These are phyloP conservation scores for Trapa incisa DNA, from an alignment of 345 rosid species.

Conservation along the genomic window DNA sequence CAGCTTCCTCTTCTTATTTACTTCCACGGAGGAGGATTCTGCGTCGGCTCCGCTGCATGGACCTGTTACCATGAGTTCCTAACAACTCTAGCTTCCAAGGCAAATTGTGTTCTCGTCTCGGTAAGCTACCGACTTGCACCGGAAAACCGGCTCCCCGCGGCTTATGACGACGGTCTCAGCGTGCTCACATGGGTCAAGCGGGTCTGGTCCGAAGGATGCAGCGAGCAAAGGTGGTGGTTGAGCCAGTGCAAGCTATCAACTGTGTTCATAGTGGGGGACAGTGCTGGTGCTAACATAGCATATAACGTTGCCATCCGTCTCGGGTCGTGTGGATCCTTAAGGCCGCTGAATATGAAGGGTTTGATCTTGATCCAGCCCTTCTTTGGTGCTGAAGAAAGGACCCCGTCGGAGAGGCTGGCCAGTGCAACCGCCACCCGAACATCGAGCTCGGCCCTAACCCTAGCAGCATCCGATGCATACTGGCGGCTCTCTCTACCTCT, in stretches of 20 bases:
- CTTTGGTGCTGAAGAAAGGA: constrained; percentile 49
- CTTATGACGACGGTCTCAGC: constrained; percentile 49
- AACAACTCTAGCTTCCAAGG: constrained; percentile 25
- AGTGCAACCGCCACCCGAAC: constrained; percentile 22
- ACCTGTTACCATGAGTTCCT: constrained; percentile 54
- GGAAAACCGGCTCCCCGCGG: constrained; percentile 48
- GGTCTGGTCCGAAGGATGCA: constrained; percentile 12
- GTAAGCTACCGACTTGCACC: constrained; percentile 54
- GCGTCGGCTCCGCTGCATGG: constrained; percentile 55
- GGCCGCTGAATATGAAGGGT: constrained; percentile 23
- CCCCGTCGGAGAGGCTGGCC: constrained; percentile 34
- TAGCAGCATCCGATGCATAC: constrained; percentile 50
- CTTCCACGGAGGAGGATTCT: constrained; percentile 71
- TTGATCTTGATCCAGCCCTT: constrained; percentile 46
- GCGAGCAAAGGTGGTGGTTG: constrained; percentile 20
- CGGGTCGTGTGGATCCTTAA: constrained; percentile 5
- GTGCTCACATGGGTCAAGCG: constrained; percentile 46
- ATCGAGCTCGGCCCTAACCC: constrained; percentile 34
- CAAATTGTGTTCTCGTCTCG: constrained; percentile 36
- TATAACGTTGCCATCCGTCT: constrained; percentile 31
- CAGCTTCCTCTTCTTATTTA: constrained; percentile 45
- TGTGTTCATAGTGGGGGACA: constrained; percentile 30
- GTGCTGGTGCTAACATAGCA: constrained; percentile 62
- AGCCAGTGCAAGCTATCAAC: constrained; percentile 12
- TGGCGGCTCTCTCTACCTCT: constrained; percentile 65